phyloP scores from a whole-genome alignment of 106 monocot species.

The Narthecium ossifragum region DNA sequence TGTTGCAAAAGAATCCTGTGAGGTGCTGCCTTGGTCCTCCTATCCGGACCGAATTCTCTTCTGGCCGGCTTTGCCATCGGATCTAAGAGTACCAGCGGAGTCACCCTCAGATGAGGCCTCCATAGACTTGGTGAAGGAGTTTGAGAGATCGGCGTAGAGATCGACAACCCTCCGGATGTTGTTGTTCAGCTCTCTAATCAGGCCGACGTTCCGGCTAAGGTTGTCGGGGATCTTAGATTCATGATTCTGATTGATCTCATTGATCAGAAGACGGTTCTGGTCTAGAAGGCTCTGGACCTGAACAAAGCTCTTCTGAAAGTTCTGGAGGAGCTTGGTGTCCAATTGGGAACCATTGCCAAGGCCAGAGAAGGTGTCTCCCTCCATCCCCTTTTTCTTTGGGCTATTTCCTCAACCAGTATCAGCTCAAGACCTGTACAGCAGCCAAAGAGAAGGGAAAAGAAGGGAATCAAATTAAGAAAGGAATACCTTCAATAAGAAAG shows the following conservation, averaged over 20 bases:
- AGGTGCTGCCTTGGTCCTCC: background rate
- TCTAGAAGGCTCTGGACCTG: conserved; percentile 60
- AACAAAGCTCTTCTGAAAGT: conserved; percentile 53
- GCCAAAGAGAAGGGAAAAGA: too few species aligned
- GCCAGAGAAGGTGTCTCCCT: conserved; percentile 36
- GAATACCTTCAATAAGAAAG: too few species aligned
- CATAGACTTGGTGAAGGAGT: conserved; percentile 23
- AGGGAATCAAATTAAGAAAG: background rate
- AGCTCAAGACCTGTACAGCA: background rate
- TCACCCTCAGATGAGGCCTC: conserved; percentile 29
- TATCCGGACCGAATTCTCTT: conserved; percentile 30
- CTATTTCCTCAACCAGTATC: background rate
- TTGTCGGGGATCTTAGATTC: conserved; percentile 45
- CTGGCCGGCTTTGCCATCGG: conserved; percentile 39
- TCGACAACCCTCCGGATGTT: conserved; percentile 47
- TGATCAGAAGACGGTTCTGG: conserved; percentile 55
- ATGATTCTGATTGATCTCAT: conserved; percentile 59
- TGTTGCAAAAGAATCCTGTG: background rate
- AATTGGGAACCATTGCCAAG: conserved; percentile 32
- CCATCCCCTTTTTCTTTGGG: conserved; percentile 35
- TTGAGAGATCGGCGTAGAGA: conserved; percentile 47
- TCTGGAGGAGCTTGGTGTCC: conserved; percentile 38
- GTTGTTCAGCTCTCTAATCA: conserved; percentile 54
- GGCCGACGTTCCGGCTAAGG: conserved; percentile 31
- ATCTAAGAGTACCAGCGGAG: conserved; percentile 23